phyloP scores from a whole-genome alignment of 495 filamentous ascomycete species.

The Amphirosellinia nigrospora region DNA sequence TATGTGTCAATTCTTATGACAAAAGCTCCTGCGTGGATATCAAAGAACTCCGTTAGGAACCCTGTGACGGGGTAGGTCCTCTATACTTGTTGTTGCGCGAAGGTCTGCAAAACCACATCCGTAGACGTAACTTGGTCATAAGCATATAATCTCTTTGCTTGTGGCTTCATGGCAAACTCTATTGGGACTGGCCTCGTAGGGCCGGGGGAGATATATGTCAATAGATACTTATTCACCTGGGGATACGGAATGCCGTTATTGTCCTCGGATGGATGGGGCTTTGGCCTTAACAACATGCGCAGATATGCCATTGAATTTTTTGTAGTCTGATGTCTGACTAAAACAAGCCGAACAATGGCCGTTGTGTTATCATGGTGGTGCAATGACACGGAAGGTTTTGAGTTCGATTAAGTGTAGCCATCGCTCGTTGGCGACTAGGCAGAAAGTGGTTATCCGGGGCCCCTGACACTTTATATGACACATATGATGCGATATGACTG shows the following conservation, averaged over 20 bases:
- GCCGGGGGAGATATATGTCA: not conserved
- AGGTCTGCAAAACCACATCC: too few relatives aligned
- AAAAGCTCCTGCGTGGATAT: too few relatives aligned
- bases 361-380: not conserved
- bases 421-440: not conserved
- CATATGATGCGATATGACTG: constrained; percentile 1
- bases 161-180: too few relatives aligned
- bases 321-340: not conserved
- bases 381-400: not conserved
- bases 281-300: not conserved
- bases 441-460: not conserved
- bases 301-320: not conserved
- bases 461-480: not conserved
- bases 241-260: not conserved
- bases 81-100: too few relatives aligned
- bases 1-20: too few relatives aligned
- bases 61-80: too few relatives aligned
- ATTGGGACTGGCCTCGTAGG: too few relatives aligned
- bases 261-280: not conserved
- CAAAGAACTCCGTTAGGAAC: too few relatives aligned
- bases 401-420: not conserved
- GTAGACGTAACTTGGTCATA: too few relatives aligned
- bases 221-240: not conserved
- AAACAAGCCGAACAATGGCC: not conserved
- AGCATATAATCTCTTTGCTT: too few relatives aligned